phyloP scores from a whole-genome alignment of 495 filamentous ascomycete species.

The Xylaria castorea region DNA sequence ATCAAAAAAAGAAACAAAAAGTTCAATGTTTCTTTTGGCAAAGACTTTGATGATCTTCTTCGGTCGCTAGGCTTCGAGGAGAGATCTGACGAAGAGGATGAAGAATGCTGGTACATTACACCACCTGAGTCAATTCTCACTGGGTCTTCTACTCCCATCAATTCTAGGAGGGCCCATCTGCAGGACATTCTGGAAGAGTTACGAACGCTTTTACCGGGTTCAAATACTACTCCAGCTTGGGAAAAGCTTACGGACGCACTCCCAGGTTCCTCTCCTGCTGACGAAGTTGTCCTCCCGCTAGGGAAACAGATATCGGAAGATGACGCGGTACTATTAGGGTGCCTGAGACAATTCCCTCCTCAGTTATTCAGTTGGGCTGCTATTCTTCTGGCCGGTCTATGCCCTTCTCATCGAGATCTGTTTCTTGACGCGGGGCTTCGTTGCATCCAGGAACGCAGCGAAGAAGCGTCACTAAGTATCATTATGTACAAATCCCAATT shows the following conservation, averaged over 20 bases:
- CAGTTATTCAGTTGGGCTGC: conserved; percentile 38
- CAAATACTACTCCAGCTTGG: conserved; percentile 32
- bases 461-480: conserved; percentile 36
- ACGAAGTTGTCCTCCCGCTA: not conserved
- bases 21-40: conserved; percentile 72
- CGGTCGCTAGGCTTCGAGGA: conserved; percentile 67
- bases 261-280: conserved; percentile 25
- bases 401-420: conserved; percentile 33
- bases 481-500: conserved; percentile 40
- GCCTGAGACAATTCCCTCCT: conserved; percentile 32
- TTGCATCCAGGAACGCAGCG: conserved; percentile 34
- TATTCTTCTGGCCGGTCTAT: conserved; percentile 32
- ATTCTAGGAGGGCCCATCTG: conserved; percentile 34
- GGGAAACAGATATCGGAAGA: conserved; percentile 7
- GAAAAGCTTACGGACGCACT: conserved; percentile 31
- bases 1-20: conserved; percentile 75
- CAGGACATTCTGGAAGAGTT: conserved; percentile 36
- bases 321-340: conserved; percentile 34
- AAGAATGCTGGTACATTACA: conserved; percentile 39
- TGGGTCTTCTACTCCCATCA: conserved; percentile 12
- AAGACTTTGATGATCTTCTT: conserved; percentile 66
- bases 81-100: conserved; percentile 33
- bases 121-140: conserved; percentile 19
- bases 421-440: conserved; percentile 36
- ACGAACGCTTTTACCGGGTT: conserved; percentile 18